Evolutionary conservation across 148 eudicot species (phyloP), one percentile per base, ranked within the genome.

Genomic region (Vaccinium myrtillus): DNA sequence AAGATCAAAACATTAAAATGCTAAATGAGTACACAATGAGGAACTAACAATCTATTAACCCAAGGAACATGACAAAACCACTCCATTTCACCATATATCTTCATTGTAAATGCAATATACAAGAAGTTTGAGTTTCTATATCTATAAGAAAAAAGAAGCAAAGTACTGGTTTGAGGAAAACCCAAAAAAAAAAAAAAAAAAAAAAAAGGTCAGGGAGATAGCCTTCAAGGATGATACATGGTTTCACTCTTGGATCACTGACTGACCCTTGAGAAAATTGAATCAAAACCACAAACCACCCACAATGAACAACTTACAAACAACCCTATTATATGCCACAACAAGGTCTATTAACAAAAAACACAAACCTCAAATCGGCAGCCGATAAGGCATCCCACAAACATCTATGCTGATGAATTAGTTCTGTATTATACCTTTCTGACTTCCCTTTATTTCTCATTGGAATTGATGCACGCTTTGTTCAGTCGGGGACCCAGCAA

Each of bases 401-500:
- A 12, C 19, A 63, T 27, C n/a, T 15, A 30, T 3, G 30, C 76
- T 10, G 48, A 74, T 55, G 69, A 12, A 39, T 71, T 71, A 12
- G 30, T 19, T 49, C 3, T 73, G 11, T 5, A 5, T 74, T n/a
- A 30, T 21, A 1, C 21, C 39, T 19, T 30, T 73, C 74, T 65
- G 5, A 18, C 14, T 11, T 3, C 51, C 16, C n/a, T n/a, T 43
- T 5, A 43, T 43, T 10, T 56, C 82, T 54, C 82, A 80, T 19
- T 80, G 73, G 32, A 55, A 75, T 56, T 83, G 86, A 82, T 50
- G 91, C 78, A 75, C 82, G 63, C 89, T 91, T 75, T 84, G 90
- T 61, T 95, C 97, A 23, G 83, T 94, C 5, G 98, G 98, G 2
- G 97, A 92, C 78, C 94, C 94, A 51, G 95, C 95, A 58, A 92